A percentile compares a stretch with the other conserved stretches of the same genome.
Conservation (phyloP, 2,329 filamentous ascomycete genomes). For the Ceratocystis harringtonii region DNA sequence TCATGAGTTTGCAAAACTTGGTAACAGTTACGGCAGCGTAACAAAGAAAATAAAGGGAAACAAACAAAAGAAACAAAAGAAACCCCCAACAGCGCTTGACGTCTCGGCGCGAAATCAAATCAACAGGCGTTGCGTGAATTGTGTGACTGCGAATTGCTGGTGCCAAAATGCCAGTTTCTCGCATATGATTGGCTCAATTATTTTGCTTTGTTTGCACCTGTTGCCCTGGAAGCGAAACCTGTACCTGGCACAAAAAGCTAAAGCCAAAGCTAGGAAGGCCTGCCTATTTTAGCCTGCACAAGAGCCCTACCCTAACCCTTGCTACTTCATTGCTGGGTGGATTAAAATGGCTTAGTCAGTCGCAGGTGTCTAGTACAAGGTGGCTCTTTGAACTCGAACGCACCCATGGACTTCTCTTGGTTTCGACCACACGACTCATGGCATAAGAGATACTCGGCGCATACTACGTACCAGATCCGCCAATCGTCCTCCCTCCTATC, state of each 20-base stretch:
- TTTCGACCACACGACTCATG: too few relatives aligned
- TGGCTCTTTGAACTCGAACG: background rate
- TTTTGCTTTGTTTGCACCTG: slow-evolving; percentile 8
- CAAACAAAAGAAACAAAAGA: background rate
- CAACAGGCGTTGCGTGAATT: background rate
- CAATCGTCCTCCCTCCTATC: background rate
- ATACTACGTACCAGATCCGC: too few relatives aligned
- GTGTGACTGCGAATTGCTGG: background rate
- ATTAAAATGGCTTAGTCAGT: background rate
- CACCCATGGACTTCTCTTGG: too few relatives aligned
- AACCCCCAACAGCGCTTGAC: background rate
- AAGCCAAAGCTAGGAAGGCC: background rate
- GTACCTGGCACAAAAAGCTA: background rate
- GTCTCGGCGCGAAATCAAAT: background rate
- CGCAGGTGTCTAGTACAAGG: background rate
- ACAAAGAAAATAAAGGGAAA: background rate
- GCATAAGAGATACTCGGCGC: too few relatives aligned
- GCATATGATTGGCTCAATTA: slow-evolving; percentile 1
- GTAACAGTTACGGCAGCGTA: background rate
- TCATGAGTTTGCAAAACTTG: background rate
- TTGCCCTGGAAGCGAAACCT: slow-evolving; percentile 16
- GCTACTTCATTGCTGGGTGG: background rate
- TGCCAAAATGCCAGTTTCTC: background rate
- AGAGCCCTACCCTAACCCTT: background rate
- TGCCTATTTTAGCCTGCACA: background rate